Conservation (phyloP, 169 alveolate genomes). For the Plasmodium gallinaceum region DNA sequence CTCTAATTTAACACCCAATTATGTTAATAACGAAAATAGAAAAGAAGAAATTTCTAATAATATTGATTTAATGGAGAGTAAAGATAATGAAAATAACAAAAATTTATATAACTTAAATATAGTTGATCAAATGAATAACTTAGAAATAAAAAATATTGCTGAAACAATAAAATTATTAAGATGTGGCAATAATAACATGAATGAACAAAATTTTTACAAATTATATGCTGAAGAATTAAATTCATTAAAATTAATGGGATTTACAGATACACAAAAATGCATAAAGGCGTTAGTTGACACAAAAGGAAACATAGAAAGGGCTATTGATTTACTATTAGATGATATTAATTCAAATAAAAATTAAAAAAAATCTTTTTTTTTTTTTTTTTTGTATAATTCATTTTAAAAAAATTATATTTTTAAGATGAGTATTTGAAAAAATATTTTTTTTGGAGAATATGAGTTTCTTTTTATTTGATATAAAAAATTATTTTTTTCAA, state of each 20-base stretch:
- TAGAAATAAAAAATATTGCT: constrained; percentile 2
- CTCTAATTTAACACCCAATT: neutral
- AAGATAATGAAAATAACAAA: constrained; percentile 16
- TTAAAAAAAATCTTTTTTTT: neutral
- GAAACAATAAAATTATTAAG: constrained; percentile 11
- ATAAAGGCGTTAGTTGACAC: constrained; percentile 86
- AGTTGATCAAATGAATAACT: no score
- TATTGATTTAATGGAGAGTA: neutral
- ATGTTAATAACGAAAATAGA: neutral
- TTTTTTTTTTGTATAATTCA: no score
- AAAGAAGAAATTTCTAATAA: neutral
- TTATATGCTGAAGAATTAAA: constrained; percentile 79
- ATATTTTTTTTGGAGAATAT: no score
- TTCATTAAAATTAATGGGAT: constrained; percentile 87
- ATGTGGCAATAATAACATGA: constrained; percentile 3
- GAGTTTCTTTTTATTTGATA: no score
- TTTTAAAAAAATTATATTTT: no score
- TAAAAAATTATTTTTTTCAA: no score
- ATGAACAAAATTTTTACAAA: constrained; percentile 8
- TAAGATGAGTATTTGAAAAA: no score
- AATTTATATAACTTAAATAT: neutral
- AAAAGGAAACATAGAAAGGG: constrained; percentile 88
- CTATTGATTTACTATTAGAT: constrained; percentile 84
- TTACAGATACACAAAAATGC: constrained; percentile 86
- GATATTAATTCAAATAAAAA: constrained; percentile 75